A percentile compares a stretch with the other conserved stretches of the same genome.
Evolutionary conservation across 192 early-diverging fungal genomes (phyloP).

Genomic region (Globomyces pollinis-pini): DNA sequence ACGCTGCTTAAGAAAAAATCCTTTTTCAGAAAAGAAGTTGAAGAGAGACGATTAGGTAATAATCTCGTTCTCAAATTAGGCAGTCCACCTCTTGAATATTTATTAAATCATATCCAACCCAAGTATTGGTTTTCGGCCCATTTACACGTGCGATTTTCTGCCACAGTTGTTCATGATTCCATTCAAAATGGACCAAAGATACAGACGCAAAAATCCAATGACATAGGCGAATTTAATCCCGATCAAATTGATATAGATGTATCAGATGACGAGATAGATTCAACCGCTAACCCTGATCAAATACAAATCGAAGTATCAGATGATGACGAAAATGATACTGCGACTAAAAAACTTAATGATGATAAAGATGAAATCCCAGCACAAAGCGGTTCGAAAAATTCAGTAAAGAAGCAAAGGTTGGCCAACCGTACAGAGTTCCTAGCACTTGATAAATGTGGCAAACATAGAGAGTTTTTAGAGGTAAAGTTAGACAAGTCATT

Average conservation of each 20-base stretch:
- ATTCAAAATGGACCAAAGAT: constrained; percentile 3
- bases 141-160: constrained; percentile 85
- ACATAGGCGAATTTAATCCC: constrained; percentile 41
- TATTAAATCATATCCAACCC: constrained; percentile 72
- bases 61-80: constrained; percentile 66
- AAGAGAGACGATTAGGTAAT: constrained; percentile 29
- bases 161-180: constrained; percentile 27
- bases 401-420: too few relatives aligned
- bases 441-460: constrained; percentile 91
- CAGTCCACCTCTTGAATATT: constrained; percentile 56
- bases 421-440: constrained; percentile 65
- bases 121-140: constrained; percentile 94
- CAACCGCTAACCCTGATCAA: background rate
- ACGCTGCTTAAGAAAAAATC: constrained; percentile 58
- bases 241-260: constrained; percentile 51
- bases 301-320: too few relatives aligned
- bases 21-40: constrained; percentile 70
- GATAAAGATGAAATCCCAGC: constrained; percentile 16
- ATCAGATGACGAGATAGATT: constrained; percentile 23
- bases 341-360: too few relatives aligned
- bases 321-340: too few relatives aligned
- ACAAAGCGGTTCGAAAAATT: background rate
- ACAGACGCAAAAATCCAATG: constrained; percentile 2
- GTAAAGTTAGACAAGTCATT: constrained; percentile 31
- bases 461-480: constrained; percentile 72